Evolutionary conservation across 495 filamentous ascomycete species (phyloP), one percentile per base, ranked within the genome.

Genomic region (Penicillium turbatum): DNA sequence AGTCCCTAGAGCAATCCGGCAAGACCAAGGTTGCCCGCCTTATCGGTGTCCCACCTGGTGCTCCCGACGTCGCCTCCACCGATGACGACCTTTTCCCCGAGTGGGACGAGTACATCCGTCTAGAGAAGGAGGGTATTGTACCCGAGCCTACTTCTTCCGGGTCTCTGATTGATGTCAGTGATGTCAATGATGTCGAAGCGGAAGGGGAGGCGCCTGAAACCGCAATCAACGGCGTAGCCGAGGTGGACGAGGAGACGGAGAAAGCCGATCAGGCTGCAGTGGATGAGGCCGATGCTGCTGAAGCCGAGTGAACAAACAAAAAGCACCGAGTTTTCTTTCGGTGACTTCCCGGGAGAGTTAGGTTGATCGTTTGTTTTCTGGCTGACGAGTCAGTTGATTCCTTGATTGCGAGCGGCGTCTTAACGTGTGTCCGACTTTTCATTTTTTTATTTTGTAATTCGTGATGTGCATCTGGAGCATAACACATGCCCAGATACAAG

Each of bases 11-110:
- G 67, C 83, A 85, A 67, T 61, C 63, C 1, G 90, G 91, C 63
- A 95, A 93, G 77, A 81, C 81, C 13, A 91, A 92, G 57, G 85
- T 96, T 5, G 81, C 84, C 11, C 84, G 89, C 67, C 81, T 88
- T 54, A 79, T 97, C 48, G 93, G 87, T 53, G 77, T 92, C n/a
- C 93, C 93, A 0, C 83, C 83, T 2, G 75, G 70, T 46, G 77
- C 64, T 4, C 77, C 75, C 2, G 75, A 71, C 19, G 63, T 72
- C 15, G 46, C 58, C n/a, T 78, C 76, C 6, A 86, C 91, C 39
- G 93, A 98, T 60, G 88, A 86, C 41, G 93, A 96, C 36, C 74
- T 98, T 47, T 98, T 97, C 74, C 92, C 92, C 0, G 90, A 96
- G 60, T 97, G 92, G 92, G 88, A 93, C 0, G 89, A 92, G 68